Evolutionary conservation across 1,284 basidiomycete genomes (phyloP).

Genomic region (Gymnopus androsaceus): DNA sequence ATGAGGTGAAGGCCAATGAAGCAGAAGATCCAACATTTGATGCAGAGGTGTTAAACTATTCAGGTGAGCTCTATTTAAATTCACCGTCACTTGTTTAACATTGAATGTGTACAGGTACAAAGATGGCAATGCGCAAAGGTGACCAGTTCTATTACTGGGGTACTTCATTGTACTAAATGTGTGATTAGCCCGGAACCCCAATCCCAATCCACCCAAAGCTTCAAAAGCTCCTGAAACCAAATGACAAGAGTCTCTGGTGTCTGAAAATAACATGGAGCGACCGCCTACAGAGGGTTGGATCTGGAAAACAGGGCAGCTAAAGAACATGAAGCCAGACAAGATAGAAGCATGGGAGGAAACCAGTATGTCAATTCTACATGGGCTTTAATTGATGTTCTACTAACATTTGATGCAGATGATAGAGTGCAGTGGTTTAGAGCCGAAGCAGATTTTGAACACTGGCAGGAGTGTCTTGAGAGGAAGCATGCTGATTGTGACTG

Average conservation of each 20-base stretch:
- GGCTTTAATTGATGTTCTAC: background rate
- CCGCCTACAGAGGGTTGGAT: conserved; percentile 1
- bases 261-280: background rate
- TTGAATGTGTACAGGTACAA: background rate
- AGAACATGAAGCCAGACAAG: background rate
- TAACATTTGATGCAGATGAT: conserved; percentile 22
- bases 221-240: background rate
- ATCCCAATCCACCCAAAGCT: background rate
- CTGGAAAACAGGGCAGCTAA: background rate
- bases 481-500: conserved; percentile 24
- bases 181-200: background rate
- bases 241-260: no score
- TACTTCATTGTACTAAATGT: background rate
- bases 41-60: background rate
- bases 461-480: conserved; percentile 27
- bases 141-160: background rate
- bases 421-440: conserved; percentile 30
- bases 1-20: background rate
- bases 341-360: conserved; percentile 1
- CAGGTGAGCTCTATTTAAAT: background rate
- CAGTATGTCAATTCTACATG: background rate
- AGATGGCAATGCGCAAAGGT: background rate
- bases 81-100: background rate
- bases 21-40: background rate
- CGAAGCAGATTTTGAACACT: conserved; percentile 30